Evolutionary conservation across 176 grass and related monocot genomes (phyloP), one percentile per base, ranked within the genome.

Genomic region (Lolium rigidum): DNA sequence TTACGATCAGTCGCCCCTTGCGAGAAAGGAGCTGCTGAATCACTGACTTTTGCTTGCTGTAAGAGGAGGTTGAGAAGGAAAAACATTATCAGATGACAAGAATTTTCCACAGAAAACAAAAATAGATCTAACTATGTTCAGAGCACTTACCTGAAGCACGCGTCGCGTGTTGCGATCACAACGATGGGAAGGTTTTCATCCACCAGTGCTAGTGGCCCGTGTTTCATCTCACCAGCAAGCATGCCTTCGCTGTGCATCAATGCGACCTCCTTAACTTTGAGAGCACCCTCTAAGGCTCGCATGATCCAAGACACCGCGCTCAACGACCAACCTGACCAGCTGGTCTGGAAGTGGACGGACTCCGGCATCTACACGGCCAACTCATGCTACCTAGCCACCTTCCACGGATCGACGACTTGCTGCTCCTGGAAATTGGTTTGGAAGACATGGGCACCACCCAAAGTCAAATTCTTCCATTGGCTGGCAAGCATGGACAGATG

Each of bases 161-260:
- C 58, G 71, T 94, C 93, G 6, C 84, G 92, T 73, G 93, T 95
- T 38, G 96, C 96, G 16, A 98, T 91, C 10, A 98, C 96, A 65
- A 98, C 89, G 88, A 92, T 95, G 17, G 93, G 93, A 71, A 98
- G 93, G 62, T 87, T 89, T 80, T 98, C 96, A 82, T 95, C 96
- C 84, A 98, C 96, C 71, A 98, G 80, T 37, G 96, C 96, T 59
- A 98, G 75, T 1, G 96, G 96, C 54, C 96, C 96, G 46, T 98
- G 93, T 41, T 98, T 98, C 96, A 98, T 98, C 86, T 98, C 93
- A 51, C 96, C 96, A 41, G 96, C 96, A 87, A 98, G 93, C 96
- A 98, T 90, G 46, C 96, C 93, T 85, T 98, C 93, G 35, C 90
- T 94, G 51, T 95, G 93, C 92, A 95, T 98, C 22, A 95, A 76